Conservation (phyloP, 2,329 filamentous ascomycete genomes). For the Camptophora hylomeconis region DNA sequence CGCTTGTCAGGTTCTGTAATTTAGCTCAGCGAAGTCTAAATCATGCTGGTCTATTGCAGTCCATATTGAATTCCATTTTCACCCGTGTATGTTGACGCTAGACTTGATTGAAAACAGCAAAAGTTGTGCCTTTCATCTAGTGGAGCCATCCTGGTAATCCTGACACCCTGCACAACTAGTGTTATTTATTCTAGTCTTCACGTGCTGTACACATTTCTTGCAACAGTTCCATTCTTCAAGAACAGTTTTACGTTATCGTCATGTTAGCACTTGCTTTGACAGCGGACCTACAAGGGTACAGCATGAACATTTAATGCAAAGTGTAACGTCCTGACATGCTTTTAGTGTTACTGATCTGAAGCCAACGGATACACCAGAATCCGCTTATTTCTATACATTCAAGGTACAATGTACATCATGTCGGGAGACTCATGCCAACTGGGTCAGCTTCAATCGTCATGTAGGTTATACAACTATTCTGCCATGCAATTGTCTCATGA, state of each 20-base stretch:
- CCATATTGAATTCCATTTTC: too few relatives aligned
- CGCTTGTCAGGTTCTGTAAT: too few relatives aligned
- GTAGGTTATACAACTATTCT: slow-evolving; percentile 38
- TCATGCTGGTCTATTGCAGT: too few relatives aligned
- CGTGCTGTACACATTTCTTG: too few relatives aligned
- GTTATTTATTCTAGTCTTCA: too few relatives aligned
- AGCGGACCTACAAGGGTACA: slow-evolving; percentile 19
- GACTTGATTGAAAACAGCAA: too few relatives aligned
- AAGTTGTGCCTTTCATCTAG: too few relatives aligned
- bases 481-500: slow-evolving; percentile 1
- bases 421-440: slow-evolving; percentile 77
- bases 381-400: slow-evolving; percentile 93
- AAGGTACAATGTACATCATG: slow-evolving; percentile 98
- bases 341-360: slow-evolving; percentile 76
- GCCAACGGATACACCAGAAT: slow-evolving; percentile 66
- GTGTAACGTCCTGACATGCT: slow-evolving; percentile 1
- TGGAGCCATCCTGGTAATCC: too few relatives aligned
- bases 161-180: too few relatives aligned
- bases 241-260: neutral
- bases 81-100: too few relatives aligned
- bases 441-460: slow-evolving; percentile 75
- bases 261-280: slow-evolving; percentile 16
- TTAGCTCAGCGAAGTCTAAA: too few relatives aligned
- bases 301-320: neutral
- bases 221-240: neutral